Conservation (phyloP, 2,329 filamentous ascomycete species). For the Tolypocladium cylindrosporum region DNA sequence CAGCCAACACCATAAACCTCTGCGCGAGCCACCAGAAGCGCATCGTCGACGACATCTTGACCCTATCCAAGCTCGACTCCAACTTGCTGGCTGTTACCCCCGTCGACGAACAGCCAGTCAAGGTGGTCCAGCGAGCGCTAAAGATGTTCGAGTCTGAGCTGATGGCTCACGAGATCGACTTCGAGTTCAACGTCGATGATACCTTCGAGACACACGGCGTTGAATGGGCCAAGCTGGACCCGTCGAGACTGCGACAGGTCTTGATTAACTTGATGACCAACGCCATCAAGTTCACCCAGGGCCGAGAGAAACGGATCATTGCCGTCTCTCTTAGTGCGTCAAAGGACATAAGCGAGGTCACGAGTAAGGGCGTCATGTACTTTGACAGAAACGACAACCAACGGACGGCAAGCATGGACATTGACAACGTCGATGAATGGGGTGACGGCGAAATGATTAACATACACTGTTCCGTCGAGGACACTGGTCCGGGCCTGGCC, state of each 20-base stretch:
- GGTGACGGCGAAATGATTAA: slow-evolving; percentile 61
- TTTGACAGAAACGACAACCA: slow-evolving; percentile 34
- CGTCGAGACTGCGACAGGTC: slow-evolving; percentile 63
- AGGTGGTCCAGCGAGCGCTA: slow-evolving; percentile 56
- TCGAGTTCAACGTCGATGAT: slow-evolving; percentile 59
- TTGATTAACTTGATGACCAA: slow-evolving; percentile 67
- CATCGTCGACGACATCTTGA: slow-evolving; percentile 59
- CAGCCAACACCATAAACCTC: slow-evolving; percentile 70
- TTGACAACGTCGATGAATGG: slow-evolving; percentile 54
- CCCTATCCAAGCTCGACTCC: slow-evolving; percentile 60
- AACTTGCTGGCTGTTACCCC: slow-evolving; percentile 61
- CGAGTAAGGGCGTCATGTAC: slow-evolving; percentile 31
- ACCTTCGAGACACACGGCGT: slow-evolving; percentile 55
- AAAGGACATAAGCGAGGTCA: slow-evolving; percentile 32
- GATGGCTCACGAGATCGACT: slow-evolving; percentile 58
- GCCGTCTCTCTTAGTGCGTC: slow-evolving; percentile 57
- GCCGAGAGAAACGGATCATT: slow-evolving; percentile 49
- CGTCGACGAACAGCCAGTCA: slow-evolving; percentile 57
- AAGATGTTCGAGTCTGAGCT: slow-evolving; percentile 77
- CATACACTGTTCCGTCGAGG: slow-evolving; percentile 61
- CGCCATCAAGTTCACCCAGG: slow-evolving; percentile 55
- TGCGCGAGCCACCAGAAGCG: slow-evolving; percentile 73
- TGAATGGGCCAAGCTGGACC: slow-evolving; percentile 66
- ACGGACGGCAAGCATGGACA: slow-evolving; percentile 23
- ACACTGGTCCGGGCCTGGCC: slow-evolving; percentile 59